Conservation (phyloP, 1,139 yeast species). For the Yamadazyma kanchanaburiensis region DNA sequence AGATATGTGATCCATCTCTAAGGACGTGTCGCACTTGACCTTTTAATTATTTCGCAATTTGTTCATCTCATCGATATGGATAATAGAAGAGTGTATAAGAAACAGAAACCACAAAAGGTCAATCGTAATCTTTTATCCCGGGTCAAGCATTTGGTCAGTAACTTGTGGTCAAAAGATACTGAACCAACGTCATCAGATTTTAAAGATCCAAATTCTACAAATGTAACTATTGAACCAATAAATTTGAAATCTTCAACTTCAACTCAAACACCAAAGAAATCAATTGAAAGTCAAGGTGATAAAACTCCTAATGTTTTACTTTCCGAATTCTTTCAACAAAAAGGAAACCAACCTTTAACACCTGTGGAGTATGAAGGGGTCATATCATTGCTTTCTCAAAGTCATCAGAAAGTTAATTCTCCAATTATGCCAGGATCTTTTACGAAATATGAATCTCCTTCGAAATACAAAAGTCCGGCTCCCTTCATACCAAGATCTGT, state of each 20-base stretch:
- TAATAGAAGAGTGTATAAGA: slow-evolving; percentile 36
- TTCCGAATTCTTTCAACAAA: slow-evolving; percentile 67
- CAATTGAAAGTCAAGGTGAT: no score
- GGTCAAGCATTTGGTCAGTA: slow-evolving; percentile 25
- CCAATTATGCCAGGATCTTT: slow-evolving; percentile 15
- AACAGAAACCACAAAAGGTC: slow-evolving; percentile 11
- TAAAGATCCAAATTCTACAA: no score
- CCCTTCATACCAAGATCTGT: neutral
- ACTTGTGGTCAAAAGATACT: slow-evolving; percentile 13
- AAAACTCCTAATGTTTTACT: slow-evolving; percentile 51
- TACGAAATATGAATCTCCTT: slow-evolving; percentile 9
- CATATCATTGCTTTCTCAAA: slow-evolving; percentile 47
- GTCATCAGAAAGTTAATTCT: slow-evolving; percentile 8
- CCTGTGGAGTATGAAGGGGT: slow-evolving; percentile 87
- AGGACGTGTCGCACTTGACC: no score
- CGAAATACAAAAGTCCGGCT: slow-evolving; percentile 1
- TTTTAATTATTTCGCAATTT: no score
- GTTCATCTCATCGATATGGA: slow-evolving; percentile 48
- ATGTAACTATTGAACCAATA: no score
- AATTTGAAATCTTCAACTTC: slow-evolving; percentile 4
- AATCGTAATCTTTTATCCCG: slow-evolving; percentile 26
- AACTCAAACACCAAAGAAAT: slow-evolving; percentile 5
- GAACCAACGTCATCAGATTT: no score
- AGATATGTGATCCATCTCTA: no score
- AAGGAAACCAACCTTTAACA: slow-evolving; percentile 72